Percentiles rank a stretch among this genome's conserved stretches.
Conservation (phyloP, 139 green algal genomes). For the Chlorella sp. region DNA sequence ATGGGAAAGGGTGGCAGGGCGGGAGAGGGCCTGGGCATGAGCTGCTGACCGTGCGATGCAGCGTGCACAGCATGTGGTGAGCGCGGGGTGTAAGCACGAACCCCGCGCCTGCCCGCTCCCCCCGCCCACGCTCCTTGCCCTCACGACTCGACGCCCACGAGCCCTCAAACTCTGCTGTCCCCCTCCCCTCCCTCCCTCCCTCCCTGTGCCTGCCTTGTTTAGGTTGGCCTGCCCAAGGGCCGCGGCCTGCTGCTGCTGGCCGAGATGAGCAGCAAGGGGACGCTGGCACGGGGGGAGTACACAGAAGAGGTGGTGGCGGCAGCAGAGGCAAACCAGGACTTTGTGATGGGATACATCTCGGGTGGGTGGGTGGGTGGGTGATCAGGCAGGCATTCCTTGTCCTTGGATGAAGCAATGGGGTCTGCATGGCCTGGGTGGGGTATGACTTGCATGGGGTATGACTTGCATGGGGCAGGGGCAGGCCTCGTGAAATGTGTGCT, state of each 20-base stretch:
- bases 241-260: constrained; percentile 85
- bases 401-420: neutral
- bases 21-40: no score
- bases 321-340: constrained; percentile 87
- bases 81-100: neutral
- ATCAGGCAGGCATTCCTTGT: neutral
- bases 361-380: constrained; percentile 6
- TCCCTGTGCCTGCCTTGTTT: neutral
- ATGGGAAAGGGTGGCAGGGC: no score
- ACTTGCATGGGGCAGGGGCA: neutral
- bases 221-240: constrained; percentile 54
- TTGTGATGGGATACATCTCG: constrained; percentile 99
- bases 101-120: neutral
- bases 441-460: neutral
- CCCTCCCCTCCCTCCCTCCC: neutral
- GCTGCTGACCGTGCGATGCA: no score
- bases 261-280: constrained; percentile 97
- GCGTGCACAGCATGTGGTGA: no score
- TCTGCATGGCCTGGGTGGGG: no score
- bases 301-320: constrained; percentile 84
- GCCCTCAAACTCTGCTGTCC: neutral
- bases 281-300: constrained; percentile 90
- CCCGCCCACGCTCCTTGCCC: no score
- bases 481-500: neutral
- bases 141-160: neutral